Evolutionary conservation across 306 rosid genomes (phyloP).

Genomic region (Pyrus betulifolia): DNA sequence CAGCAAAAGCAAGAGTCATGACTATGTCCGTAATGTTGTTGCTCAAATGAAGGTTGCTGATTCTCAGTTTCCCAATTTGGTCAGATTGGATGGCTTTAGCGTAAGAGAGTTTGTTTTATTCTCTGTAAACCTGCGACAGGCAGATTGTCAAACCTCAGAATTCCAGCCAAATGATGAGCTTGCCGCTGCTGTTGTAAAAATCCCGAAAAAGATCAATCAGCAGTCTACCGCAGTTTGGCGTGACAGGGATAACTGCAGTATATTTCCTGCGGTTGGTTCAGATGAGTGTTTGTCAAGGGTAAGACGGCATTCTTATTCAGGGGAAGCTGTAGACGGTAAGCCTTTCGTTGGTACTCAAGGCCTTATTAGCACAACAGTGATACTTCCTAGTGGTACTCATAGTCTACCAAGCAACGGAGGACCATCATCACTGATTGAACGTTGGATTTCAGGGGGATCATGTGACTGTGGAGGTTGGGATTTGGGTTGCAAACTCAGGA

Average conservation of each 20-base stretch:
- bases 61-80: conserved; percentile 34
- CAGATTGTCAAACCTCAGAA: conserved; percentile 45
- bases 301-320: conserved; percentile 18
- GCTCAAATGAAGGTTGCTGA: conserved; percentile 88
- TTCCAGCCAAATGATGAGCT: conserved; percentile 80
- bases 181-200: conserved; percentile 73
- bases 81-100: conserved; percentile 28
- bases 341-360: conserved; percentile 19
- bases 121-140: conserved; percentile 55
- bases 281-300: conserved; percentile 21
- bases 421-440: conserved; percentile 88
- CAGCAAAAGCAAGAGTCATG: conserved; percentile 56
- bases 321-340: conserved; percentile 6
- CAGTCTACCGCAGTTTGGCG: conserved; percentile 12
- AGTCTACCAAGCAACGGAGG: conserved; percentile 91
- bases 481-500: conserved; percentile 75
- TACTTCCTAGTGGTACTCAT: conserved; percentile 86
- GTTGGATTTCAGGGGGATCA: conserved; percentile 89
- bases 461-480: conserved; percentile 99
- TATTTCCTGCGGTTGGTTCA: conserved; percentile 10
- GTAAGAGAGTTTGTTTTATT: conserved; percentile 65
- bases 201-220: conserved; percentile 32
- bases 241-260: conserved; percentile 16
- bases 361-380: conserved; percentile 46
- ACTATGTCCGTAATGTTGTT: conserved; percentile 53